Evolutionary conservation across 495 filamentous ascomycete species (phyloP), one percentile per base, ranked within the genome.

Genomic region (Ramalina intermedia): DNA sequence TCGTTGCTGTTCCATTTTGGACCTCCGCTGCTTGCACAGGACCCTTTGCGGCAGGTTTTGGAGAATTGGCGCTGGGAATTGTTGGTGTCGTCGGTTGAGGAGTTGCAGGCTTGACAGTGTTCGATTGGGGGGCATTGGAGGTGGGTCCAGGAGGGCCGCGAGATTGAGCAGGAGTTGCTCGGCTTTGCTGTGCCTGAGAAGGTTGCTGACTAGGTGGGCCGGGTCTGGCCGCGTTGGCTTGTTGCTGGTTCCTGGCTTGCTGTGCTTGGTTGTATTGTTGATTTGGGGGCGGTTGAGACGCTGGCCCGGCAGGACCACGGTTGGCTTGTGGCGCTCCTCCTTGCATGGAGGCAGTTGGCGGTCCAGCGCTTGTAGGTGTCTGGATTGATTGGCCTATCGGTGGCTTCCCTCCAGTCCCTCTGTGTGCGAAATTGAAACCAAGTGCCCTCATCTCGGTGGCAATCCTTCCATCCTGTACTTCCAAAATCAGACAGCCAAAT

Each of bases 351-450:
- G 54, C 51, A 33, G 53, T 51, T 39, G 55, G 47, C 35, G 61
- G 36, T 47, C 51, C 51, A 23, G 45, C 51, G 27, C 52, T 48
- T 45, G 49, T 40, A 21, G 59, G 58, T 20, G 52, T 54, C 52
- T 68, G 45, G 61, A 59, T 47, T 65, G 70, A 46, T 63, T 64
- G 37, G 55, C 60, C 43, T 60, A 68, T 51, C 23, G 33, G 43
- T 48, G 68, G 66, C 60, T 75, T 75, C 36, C 70, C 70, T 41
- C 65, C 74, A 51, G 60, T 66, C 18, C 80, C 79, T 51, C 91
- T 81, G 65, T 99, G 93, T 33, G 93, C 83, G 62, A 99, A 99
- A 73, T 99, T 99, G 79, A 99, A 99, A 33, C 91, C 91, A 61
- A 96, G 91, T 12, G 91, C 93, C 53, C 87, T 77, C 90, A 96